Evolutionary conservation across 352 stramenopile species (phyloP).

Genomic region (Phytophthora quininea): DNA sequence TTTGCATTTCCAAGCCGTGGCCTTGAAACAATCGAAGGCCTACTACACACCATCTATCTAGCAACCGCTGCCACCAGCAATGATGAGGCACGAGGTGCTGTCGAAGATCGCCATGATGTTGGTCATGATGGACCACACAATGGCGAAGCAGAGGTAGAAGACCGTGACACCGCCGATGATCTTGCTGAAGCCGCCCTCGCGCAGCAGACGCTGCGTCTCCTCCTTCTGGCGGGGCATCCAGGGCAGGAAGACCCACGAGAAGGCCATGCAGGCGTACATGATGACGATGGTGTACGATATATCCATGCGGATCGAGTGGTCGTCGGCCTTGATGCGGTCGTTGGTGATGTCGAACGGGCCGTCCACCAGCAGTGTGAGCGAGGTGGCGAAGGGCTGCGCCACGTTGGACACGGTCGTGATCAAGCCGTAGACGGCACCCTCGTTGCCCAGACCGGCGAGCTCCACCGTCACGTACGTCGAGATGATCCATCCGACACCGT

Average conservation of each 20-base stretch:
- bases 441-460: conserved; percentile 27
- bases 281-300: conserved; percentile 41
- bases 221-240: conserved; percentile 45
- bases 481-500: conserved; percentile 52
- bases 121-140: conserved; percentile 41
- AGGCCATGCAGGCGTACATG: conserved; percentile 39
- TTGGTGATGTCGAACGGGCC: conserved; percentile 38
- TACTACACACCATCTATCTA: background rate
- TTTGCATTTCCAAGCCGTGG: too few relatives aligned
- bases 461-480: conserved; percentile 31
- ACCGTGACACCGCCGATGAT: conserved; percentile 38
- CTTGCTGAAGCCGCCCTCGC: conserved; percentile 35
- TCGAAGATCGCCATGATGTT: conserved; percentile 54
- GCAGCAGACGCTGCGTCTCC: conserved; percentile 41
- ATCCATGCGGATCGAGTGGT: conserved; percentile 31
- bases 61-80: conserved; percentile 44
- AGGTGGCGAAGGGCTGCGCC: conserved; percentile 27
- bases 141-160: conserved; percentile 36
- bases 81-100: conserved; percentile 44
- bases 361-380: conserved; percentile 27
- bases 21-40: too few relatives aligned
- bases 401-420: conserved; percentile 35
- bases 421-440: conserved; percentile 34
- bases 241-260: conserved; percentile 40
- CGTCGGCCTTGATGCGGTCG: conserved; percentile 30